Evolutionary conservation across 116 monocot species (phyloP).

Genomic region (Cymodocea nodosa): DNA sequence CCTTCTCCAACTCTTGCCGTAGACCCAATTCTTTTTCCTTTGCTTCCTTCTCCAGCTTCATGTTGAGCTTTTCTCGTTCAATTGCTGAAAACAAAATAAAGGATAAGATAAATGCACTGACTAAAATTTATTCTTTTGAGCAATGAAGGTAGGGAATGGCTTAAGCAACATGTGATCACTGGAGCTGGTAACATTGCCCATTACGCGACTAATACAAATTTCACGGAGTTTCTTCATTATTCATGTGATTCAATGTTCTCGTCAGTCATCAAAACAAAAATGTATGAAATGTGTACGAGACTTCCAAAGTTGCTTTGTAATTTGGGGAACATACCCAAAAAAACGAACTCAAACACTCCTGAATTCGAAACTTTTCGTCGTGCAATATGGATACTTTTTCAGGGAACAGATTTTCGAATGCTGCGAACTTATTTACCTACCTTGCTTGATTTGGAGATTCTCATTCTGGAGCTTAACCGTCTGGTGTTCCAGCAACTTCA

Average conservation of each 20-base stretch:
- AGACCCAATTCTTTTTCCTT: conserved; percentile 22
- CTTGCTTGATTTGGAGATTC: conserved; percentile 31
- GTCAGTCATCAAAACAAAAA: no score
- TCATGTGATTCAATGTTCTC: no score
- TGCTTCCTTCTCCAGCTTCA: conserved; percentile 31
- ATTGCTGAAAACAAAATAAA: conserved; percentile 13
- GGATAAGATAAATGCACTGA: neutral
- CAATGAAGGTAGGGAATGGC: no score
- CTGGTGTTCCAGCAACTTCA: conserved; percentile 36
- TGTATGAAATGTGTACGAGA: no score
- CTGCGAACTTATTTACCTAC: conserved; percentile 10
- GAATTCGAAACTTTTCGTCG: neutral
- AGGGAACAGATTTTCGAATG: neutral
- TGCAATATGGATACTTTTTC: neutral
- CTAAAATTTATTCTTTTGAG: no score
- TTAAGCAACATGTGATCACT: no score
- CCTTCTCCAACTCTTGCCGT: conserved; percentile 40
- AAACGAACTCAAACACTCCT: no score
- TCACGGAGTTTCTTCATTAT: no score
- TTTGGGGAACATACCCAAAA: no score
- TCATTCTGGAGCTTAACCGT: conserved; percentile 24
- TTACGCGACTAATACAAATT: no score
- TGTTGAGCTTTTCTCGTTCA: conserved; percentile 20
- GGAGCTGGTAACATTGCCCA: no score
- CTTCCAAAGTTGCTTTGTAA: no score